Evolutionary conservation across 306 rosid genomes (phyloP).

Genomic region (Geum urbanum): DNA sequence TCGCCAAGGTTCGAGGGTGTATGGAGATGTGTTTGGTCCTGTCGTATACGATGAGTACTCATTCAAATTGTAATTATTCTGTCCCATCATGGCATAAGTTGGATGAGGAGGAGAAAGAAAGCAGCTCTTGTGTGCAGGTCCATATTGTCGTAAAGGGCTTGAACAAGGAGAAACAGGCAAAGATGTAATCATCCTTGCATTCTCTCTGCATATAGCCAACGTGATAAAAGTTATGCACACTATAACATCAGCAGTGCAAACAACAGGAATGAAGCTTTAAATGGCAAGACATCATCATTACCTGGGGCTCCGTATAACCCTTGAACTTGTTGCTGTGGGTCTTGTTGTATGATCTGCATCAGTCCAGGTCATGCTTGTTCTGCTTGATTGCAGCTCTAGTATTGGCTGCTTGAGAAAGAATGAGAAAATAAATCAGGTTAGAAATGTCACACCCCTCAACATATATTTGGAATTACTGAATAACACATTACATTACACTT

Average conservation of each 20-base stretch:
- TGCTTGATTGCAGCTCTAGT: constrained; percentile 38
- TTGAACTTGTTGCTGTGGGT: constrained; percentile 26
- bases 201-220: constrained; percentile 49
- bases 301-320: constrained; percentile 41
- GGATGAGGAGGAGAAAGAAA: constrained; percentile 86
- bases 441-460: not conserved
- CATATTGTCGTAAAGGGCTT: constrained; percentile 75
- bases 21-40: constrained; percentile 44
- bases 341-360: constrained; percentile 31
- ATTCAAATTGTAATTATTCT: constrained; percentile 42
- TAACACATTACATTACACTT: not conserved
- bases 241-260: constrained; percentile 6
- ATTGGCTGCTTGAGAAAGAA: constrained; percentile 36
- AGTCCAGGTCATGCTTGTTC: constrained; percentile 26
- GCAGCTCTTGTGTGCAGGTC: constrained; percentile 46
- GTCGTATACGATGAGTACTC: constrained; percentile 42
- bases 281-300: constrained; percentile 8
- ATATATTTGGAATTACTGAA: no score
- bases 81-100: constrained; percentile 46
- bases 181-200: constrained; percentile 60
- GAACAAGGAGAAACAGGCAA: constrained; percentile 92
- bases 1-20: constrained; percentile 52
- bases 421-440: not conserved
- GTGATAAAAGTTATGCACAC: constrained; percentile 16
- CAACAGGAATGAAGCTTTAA: constrained; percentile 8